Evolutionary conservation across 352 stramenopile genomes (phyloP).

Genomic region (Albugo candida): DNA sequence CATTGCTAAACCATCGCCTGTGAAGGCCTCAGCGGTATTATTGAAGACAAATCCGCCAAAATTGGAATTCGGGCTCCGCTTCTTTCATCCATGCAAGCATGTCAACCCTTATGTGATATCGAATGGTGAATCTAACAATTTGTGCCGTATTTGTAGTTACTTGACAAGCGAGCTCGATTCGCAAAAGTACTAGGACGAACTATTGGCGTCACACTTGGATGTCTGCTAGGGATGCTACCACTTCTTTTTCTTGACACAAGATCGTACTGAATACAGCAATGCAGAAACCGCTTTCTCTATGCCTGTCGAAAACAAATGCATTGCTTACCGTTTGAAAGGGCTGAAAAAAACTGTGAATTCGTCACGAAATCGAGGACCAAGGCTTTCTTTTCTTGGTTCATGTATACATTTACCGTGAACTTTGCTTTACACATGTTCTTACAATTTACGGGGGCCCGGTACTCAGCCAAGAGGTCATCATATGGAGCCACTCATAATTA

Average conservation of each 20-base stretch:
- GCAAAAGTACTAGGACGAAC: conserved; percentile 44
- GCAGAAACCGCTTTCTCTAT: not conserved
- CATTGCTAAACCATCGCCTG: not conserved
- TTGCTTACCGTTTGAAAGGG: no score
- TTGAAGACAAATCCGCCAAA: conserved; percentile 52
- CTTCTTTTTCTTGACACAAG: conserved; percentile 54
- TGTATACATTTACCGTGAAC: no score
- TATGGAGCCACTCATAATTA: no score
- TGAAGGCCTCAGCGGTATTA: conserved; percentile 40
- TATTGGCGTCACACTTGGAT: conserved; percentile 55
- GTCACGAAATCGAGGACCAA: no score
- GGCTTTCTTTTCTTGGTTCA: no score
- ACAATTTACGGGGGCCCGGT: no score
- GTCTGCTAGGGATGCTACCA: conserved; percentile 50
- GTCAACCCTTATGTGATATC: not conserved
- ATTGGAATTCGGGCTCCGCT: conserved; percentile 34
- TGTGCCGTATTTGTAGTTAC: not conserved
- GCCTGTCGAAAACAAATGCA: no score
- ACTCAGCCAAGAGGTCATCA: no score
- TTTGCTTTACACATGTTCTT: no score
- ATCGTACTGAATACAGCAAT: conserved; percentile 2
- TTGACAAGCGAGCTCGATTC: conserved; percentile 20
- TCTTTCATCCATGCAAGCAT: conserved; percentile 43
- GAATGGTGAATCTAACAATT: not conserved
- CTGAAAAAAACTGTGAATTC: no score